These are phyloP conservation scores for Penicillium odoratum DNA, from an alignment of 495 filamentous ascomycete genomes.

Conservation along the genomic window DNA sequence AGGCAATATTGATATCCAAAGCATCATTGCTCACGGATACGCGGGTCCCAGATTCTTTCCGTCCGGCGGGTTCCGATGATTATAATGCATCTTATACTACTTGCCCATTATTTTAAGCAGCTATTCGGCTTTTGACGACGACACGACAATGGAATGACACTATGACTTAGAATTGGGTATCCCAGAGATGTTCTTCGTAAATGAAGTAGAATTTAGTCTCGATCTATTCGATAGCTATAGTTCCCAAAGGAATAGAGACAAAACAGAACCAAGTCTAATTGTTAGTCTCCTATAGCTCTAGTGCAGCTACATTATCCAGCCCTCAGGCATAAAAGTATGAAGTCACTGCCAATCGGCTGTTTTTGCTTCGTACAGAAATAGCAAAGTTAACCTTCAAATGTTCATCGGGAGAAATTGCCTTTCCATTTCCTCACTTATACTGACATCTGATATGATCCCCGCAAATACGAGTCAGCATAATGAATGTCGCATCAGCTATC, in stretches of 20 bases:
- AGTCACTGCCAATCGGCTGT: background rate
- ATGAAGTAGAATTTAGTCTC: too few species aligned
- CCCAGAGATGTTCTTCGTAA: too few species aligned
- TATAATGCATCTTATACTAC: too few species aligned
- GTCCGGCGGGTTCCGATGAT: slow-evolving; percentile 24
- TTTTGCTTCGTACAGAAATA: background rate
- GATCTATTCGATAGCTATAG: too few species aligned
- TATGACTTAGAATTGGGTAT: background rate
- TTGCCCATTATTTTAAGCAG: background rate
- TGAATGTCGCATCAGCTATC: too few species aligned
- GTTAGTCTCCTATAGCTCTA: too few species aligned
- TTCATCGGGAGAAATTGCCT: background rate
- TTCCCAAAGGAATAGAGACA: too few species aligned
- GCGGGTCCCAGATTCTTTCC: slow-evolving; percentile 82
- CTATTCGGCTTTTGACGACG: slow-evolving; percentile 6
- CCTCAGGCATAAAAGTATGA: too few species aligned
- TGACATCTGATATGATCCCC: background rate
- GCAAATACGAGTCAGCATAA: background rate
- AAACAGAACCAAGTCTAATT: too few species aligned
- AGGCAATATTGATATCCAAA: slow-evolving; percentile 84
- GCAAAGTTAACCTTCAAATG: background rate
- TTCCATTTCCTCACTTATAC: too few species aligned
- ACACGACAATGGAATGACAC: slow-evolving; percentile 7
- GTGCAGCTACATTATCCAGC: too few species aligned
- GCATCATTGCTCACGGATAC: slow-evolving; percentile 74